These are phyloP conservation scores for Saccharomycopsis lassenensis DNA, from an alignment of 805 yeast species.

Conservation along the genomic window DNA sequence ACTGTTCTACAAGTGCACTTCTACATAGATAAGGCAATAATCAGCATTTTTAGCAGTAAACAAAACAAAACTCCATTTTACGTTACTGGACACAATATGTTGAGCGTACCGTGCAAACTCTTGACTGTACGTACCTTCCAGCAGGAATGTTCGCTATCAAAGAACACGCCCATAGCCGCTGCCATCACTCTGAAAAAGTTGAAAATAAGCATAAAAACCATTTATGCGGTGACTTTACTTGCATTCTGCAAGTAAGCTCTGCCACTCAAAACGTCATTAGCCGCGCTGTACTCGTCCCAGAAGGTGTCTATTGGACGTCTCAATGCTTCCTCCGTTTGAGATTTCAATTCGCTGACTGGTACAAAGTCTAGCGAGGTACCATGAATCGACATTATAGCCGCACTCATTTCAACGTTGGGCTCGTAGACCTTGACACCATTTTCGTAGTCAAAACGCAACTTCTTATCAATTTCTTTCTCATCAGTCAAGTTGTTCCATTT, in stretches of 20 bases:
- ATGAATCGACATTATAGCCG: conserved; percentile 61
- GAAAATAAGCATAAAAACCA: too few relatives aligned
- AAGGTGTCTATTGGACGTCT: conserved; percentile 62
- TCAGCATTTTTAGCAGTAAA: too few relatives aligned
- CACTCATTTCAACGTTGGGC: conserved; percentile 29
- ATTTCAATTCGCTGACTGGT: conserved; percentile 37
- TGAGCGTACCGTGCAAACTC: too few relatives aligned
- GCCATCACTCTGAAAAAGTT: too few relatives aligned
- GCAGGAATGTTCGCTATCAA: too few relatives aligned
- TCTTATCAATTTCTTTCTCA: conserved; percentile 69
- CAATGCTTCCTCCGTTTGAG: conserved; percentile 44
- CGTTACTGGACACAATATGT: too few relatives aligned
- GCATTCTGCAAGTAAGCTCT: conserved; percentile 43
- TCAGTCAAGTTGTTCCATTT: conserved; percentile 52
- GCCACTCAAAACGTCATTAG: conserved; percentile 66
- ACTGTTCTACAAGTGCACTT: too few relatives aligned
- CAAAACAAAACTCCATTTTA: too few relatives aligned
- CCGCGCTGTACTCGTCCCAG: conserved; percentile 51
- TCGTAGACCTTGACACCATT: conserved; percentile 39
- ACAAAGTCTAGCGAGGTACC: conserved; percentile 55
- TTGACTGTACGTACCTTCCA: too few relatives aligned
- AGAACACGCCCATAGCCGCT: too few relatives aligned
- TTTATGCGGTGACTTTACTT: too few relatives aligned
- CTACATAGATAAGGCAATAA: too few relatives aligned
- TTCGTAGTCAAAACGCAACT: conserved; percentile 46